phyloP scores from a whole-genome alignment of 306 rosid genomes.

The Casuarina glauca region DNA sequence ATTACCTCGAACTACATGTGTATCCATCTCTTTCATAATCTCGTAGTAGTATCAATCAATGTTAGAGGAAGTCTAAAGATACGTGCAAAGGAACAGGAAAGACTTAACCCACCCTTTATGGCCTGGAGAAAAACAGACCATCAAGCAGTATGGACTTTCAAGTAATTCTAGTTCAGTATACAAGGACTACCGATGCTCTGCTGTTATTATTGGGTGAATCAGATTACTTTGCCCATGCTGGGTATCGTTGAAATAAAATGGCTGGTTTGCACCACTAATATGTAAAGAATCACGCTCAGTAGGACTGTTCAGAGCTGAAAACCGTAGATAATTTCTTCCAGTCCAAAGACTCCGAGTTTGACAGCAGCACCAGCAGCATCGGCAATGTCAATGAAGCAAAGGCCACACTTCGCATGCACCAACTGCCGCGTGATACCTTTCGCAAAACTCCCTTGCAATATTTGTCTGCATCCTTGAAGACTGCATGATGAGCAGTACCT shows the following conservation, averaged over 20 bases:
- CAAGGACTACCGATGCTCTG: constrained; percentile 37
- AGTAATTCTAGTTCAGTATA: constrained; percentile 48
- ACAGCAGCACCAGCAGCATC: constrained; percentile 64
- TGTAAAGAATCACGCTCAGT: constrained; percentile 36
- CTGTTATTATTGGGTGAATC: constrained; percentile 39
- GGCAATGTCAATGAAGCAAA: constrained; percentile 41
- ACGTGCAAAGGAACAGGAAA: constrained; percentile 24
- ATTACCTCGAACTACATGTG: constrained; percentile 42
- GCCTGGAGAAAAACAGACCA: constrained; percentile 47
- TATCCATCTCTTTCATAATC: constrained; percentile 48
- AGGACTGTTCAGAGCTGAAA: constrained; percentile 48
- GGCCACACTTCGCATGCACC: constrained; percentile 55
- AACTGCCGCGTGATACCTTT: constrained; percentile 62
- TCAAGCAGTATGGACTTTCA: constrained; percentile 39
- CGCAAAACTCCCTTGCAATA: constrained; percentile 55
- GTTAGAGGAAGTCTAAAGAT: constrained; percentile 27
- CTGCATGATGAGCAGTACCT: constrained; percentile 42
- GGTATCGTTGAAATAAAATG: constrained; percentile 23
- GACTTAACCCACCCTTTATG: constrained; percentile 36
- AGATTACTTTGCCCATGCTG: constrained; percentile 33
- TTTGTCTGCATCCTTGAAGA: constrained; percentile 74
- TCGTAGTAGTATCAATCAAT: constrained; percentile 32
- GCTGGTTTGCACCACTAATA: constrained; percentile 34
- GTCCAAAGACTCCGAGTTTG: constrained; percentile 55
- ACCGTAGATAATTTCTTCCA: constrained; percentile 53